Base-by-base conservation (phyloP, 805 yeast species). In the Hanseniaspora nectarophila region DNA sequence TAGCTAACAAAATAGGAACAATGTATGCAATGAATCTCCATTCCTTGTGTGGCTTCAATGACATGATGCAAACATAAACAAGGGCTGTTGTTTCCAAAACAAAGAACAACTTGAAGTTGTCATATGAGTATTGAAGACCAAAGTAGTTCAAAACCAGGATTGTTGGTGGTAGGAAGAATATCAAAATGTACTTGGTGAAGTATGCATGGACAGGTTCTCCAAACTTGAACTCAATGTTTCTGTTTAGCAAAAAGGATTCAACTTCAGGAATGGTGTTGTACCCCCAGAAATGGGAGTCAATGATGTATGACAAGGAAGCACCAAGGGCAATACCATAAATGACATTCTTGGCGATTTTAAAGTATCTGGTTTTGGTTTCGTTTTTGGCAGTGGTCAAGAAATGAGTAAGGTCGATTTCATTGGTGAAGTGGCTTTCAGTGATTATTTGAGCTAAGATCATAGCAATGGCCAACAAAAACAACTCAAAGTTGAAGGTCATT, bases 21-120 rank as follows among this genome's bases (percentile, higher is more conserved):
- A 80, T 69, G 64, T 89, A 90, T 16, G 82, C 70, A 38, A 90
- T 78, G 61, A 90, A 90, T 59, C 97, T 75, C 95, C 95, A 86
- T 69, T 90, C 97, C 63, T 90, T 90, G 60, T 90, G 97, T 2
- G 92, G 88, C 64, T 85, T 92, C 48, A 81, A 63, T 0, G 96
- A 87, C 74, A 88, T 73, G 5, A 78, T 59, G 1, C 69, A 55
- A n/a, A 88, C 72, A 61, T 70, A 89, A 15, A 76, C 47, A 1
- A 80, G 39, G 0, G 83, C 68, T 1, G 86, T 70, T 5, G 80
- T 65, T 38, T 75, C 72, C 34, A 77, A 59, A 20, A 60, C 61
- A 21, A 61, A 59, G 26, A 47, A 47, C 28, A 40, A 20, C 21
- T 47, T 47, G 40, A 47, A 34, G 18, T 51, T 15, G 63, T 61